Percentiles rank a stretch among this genome's conserved stretches.
Evolutionary conservation across 2,329 filamentous ascomycete species (phyloP).

Genomic region (Waltergamsia citrina): DNA sequence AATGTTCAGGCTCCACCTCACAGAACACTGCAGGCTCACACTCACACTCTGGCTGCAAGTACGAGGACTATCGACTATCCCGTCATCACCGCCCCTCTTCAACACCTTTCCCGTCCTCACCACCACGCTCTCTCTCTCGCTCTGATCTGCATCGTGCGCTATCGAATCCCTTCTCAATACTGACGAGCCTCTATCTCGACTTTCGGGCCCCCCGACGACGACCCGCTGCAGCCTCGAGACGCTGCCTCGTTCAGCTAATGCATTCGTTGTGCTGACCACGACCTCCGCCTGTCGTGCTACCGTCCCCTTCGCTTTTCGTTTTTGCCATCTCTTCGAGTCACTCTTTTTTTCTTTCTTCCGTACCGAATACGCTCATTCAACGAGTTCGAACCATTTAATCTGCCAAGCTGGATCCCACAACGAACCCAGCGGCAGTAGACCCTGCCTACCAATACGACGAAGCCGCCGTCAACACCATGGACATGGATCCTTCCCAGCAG

Average conservation of each 20-base stretch:
- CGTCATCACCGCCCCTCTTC: constrained; percentile 6
- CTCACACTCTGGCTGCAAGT: not conserved
- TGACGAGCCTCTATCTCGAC: not conserved
- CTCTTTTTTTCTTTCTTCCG: no score
- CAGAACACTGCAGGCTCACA: not conserved
- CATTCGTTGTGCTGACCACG: constrained; percentile 3
- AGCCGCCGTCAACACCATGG: constrained; percentile 42
- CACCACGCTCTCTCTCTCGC: no score
- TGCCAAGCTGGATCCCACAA: constrained; percentile 43
- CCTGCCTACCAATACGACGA: constrained; percentile 12
- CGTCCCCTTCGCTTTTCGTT: not conserved
- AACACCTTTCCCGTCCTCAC: no score
- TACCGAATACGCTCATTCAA: no score
- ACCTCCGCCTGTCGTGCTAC: constrained; percentile 1
- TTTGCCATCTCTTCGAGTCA: not conserved
- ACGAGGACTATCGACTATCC: no score
- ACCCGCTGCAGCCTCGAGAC: constrained; percentile 3
- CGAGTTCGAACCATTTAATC: constrained; percentile 1
- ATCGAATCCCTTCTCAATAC: not conserved
- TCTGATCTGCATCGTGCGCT: not conserved
- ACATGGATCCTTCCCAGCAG: constrained; percentile 19
- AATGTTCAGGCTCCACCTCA: not conserved
- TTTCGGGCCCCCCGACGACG: not conserved
- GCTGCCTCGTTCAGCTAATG: constrained; percentile 3
- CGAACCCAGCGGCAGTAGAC: constrained; percentile 14